These are phyloP conservation scores for Brassica rapa DNA, from an alignment of 345 rosid genomes.

Conservation along the genomic window DNA sequence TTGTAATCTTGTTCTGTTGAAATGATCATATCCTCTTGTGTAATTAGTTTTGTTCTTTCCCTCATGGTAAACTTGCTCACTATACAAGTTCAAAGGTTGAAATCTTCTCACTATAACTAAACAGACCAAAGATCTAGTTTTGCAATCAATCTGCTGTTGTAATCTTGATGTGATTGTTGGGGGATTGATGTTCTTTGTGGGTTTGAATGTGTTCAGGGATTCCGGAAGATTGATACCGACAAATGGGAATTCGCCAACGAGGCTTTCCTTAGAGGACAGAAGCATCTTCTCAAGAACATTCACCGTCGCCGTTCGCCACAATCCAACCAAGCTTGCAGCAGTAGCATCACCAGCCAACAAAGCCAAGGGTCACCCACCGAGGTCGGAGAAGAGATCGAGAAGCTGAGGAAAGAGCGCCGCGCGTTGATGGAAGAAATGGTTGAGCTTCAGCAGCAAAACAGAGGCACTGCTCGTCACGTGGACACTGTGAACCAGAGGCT, in stretches of 20 bases:
- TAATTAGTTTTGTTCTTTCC: slow-evolving; percentile 2
- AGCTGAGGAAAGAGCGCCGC: slow-evolving; percentile 61
- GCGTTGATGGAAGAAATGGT: slow-evolving; percentile 61
- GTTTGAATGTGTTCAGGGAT: slow-evolving; percentile 58
- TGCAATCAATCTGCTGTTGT: neutral
- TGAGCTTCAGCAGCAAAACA: slow-evolving; percentile 62
- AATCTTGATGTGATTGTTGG: slow-evolving; percentile 20
- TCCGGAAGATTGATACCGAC: slow-evolving; percentile 80
- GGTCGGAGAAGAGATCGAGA: slow-evolving; percentile 63
- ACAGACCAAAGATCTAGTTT: neutral
- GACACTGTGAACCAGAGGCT: slow-evolving; percentile 60
- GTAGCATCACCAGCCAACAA: slow-evolving; percentile 32
- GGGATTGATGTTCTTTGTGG: slow-evolving; percentile 29
- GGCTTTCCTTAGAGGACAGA: slow-evolving; percentile 75
- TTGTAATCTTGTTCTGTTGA: slow-evolving; percentile 5
- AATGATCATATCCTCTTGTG: slow-evolving; percentile 4
- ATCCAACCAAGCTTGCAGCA: slow-evolving; percentile 45
- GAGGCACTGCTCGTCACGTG: slow-evolving; percentile 53
- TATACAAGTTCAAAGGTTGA: neutral
- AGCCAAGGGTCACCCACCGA: slow-evolving; percentile 56
- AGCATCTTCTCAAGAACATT: slow-evolving; percentile 79
- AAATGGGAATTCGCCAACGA: slow-evolving; percentile 96
- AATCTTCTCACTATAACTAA: neutral
- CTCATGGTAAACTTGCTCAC: neutral
- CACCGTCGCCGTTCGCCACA: slow-evolving; percentile 82